Percentiles rank a stretch among this genome's conserved stretches.
These are phyloP conservation scores for Colletotrichum ledebouriae DNA, from an alignment of 2,329 filamentous ascomycete genomes.

Conservation along the genomic window DNA sequence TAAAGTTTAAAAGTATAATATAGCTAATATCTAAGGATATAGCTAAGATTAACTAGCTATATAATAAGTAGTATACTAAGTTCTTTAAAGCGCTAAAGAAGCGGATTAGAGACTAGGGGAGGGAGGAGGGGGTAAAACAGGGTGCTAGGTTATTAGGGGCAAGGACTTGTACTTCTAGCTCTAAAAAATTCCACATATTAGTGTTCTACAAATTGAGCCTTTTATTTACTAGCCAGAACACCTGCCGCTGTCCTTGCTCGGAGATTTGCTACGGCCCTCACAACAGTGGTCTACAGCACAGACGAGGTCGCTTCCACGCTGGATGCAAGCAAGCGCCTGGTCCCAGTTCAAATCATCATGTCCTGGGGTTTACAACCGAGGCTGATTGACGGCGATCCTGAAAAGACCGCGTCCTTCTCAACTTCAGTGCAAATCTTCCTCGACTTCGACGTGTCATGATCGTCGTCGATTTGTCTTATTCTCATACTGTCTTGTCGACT, in stretches of 20 bases:
- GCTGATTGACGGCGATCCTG: not conserved
- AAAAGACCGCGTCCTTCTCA: slow-evolving; percentile 5
- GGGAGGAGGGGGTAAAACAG: no score
- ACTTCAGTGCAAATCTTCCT: not conserved
- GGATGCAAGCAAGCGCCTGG: slow-evolving; percentile 6
- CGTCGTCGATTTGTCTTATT: slow-evolving; percentile 9
- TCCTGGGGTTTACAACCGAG: not conserved
- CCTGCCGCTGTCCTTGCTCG: slow-evolving; percentile 20
- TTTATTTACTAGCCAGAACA: slow-evolving; percentile 26
- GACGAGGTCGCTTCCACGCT: slow-evolving; percentile 21
- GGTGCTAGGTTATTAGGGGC: no score
- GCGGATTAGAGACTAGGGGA: no score
- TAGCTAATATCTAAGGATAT: no score
- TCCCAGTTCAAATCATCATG: not conserved
- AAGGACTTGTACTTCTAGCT: no score
- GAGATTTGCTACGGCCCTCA: slow-evolving; percentile 18
- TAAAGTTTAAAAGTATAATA: no score
- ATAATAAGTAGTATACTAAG: no score
- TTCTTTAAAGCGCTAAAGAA: no score
- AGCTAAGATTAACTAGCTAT: no score
- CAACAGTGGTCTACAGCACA: slow-evolving; percentile 11
- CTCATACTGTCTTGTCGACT: slow-evolving; percentile 18
- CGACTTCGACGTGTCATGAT: slow-evolving; percentile 24
- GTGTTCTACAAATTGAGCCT: no score
- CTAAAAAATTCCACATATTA: no score